Evolutionary conservation across 1,284 basidiomycete genomes (phyloP).

Genomic region (Cystobasidiaceae sp.): DNA sequence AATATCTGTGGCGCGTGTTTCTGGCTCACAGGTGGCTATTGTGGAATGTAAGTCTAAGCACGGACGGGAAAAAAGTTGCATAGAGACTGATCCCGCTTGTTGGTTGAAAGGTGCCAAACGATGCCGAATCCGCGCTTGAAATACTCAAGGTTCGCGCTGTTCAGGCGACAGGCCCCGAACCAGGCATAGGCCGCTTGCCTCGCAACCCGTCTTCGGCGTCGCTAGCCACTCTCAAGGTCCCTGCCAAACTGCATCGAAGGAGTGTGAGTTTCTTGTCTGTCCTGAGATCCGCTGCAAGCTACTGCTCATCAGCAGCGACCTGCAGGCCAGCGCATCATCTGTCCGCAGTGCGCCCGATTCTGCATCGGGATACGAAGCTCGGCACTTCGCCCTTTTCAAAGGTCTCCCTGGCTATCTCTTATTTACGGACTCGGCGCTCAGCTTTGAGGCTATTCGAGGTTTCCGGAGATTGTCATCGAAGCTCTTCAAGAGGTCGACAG

Average conservation of each 20-base stretch:
- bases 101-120: slow-evolving; percentile 1
- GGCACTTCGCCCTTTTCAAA: slow-evolving; percentile 23
- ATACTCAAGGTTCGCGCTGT: slow-evolving; percentile 1
- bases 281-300: too few relatives aligned
- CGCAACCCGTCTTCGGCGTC: not conserved
- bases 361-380: not conserved
- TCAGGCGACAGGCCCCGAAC: not conserved
- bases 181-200: not conserved
- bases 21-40: not conserved
- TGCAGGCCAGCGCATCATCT: not conserved
- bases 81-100: not conserved
- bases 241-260: not conserved
- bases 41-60: slow-evolving; percentile 5
- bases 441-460: slow-evolving; percentile 1
- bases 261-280: not conserved
- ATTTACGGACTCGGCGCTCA: not conserved
- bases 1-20: not conserved
- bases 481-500: not conserved
- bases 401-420: slow-evolving; percentile 17
- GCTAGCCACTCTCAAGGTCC: not conserved
- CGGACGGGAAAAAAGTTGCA: not conserved
- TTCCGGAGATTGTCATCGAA: slow-evolving; percentile 2
- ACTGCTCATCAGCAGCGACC: not conserved
- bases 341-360: not conserved
- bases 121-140: slow-evolving; percentile 23